Base-by-base conservation (phyloP, 441 rosid species). In the Bocquillonia castaneifolia region DNA sequence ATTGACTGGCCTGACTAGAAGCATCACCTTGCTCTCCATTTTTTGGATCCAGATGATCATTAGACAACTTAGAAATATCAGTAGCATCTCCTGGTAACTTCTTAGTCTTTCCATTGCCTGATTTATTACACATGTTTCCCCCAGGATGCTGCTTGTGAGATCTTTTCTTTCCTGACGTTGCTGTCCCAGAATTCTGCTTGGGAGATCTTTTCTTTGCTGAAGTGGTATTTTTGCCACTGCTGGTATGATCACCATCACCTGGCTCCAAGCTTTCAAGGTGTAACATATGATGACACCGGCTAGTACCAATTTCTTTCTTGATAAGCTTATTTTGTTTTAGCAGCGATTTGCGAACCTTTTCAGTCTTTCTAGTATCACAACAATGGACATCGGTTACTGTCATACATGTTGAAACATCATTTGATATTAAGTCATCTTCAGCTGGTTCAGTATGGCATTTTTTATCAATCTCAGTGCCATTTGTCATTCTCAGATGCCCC, bases 401-500 rank as follows among this genome's bases (percentile, higher is more conserved):
- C 23, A 34, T 32, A 6, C 26, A 22, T 13, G 9, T 65, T 17
- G 29, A 47, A 32, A 15, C 37, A 34, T 6, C 25, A 32, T 59
- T 69, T 23, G 59, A 22, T 20, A 13, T 39, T 23, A 31, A 47
- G 39, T 26, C 18, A 71, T 63, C 68, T 32, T 55, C 57, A 34
- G 8, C 50, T 36, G 51, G 34, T 63, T 32, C 72, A 5, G 42
- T 3, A 34, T 22, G 26, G 36, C 10, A 18, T 22, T 18, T 59
- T 25, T 20, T 71, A 52, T n/a, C 23, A 51, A 28, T 72, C 59
- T 68, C 75, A 48, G 64, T 50, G 22, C 56, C 55, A 55, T 69
- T n/a, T 22, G 68, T 63, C n/a, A 40, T 61, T 39, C 48, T 45
- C 1, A 25, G 66, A 59, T 57, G 64, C 55, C 73, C 72, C 28